Evolutionary conservation across 2,329 filamentous ascomycete genomes (phyloP).

Genomic region (Nemania sp.): DNA sequence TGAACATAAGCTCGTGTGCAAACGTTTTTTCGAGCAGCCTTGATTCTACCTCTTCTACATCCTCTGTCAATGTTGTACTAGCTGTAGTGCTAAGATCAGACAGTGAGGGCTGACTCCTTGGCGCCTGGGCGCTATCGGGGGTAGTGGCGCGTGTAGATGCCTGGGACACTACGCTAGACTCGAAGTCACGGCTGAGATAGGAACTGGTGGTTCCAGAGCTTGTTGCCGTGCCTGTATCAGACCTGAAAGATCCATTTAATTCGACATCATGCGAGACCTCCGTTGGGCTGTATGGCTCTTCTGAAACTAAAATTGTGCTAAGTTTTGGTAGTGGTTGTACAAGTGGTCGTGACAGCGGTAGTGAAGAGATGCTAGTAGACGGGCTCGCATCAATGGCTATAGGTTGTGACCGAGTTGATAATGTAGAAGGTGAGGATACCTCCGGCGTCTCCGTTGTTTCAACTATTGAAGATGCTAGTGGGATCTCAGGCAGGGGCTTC

Average conservation of each 20-base stretch:
- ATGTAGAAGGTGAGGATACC: constrained; percentile 52
- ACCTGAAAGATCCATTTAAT: constrained; percentile 65
- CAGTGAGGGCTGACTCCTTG: constrained; percentile 70
- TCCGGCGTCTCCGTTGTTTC: constrained; percentile 42
- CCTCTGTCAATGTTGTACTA: constrained; percentile 77
- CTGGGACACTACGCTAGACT: constrained; percentile 82
- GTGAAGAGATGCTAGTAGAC: constrained; percentile 60
- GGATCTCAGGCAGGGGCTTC: constrained; percentile 76
- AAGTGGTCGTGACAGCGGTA: constrained; percentile 61
- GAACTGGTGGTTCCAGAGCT: constrained; percentile 84
- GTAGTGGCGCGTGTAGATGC: constrained; percentile 90
- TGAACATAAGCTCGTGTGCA: constrained; percentile 90
- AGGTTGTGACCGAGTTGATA: constrained; percentile 57
- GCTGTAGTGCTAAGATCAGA: constrained; percentile 76
- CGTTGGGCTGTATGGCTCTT: constrained; percentile 64
- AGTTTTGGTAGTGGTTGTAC: constrained; percentile 70
- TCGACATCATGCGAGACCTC: constrained; percentile 63
- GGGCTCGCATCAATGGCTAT: constrained; percentile 55
- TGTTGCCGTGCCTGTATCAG: constrained; percentile 78
- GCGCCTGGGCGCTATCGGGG: constrained; percentile 72
- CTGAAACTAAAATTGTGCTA: constrained; percentile 61
- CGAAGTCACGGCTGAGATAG: constrained; percentile 83
- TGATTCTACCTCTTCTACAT: constrained; percentile 82
- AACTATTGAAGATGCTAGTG: constrained; percentile 51
- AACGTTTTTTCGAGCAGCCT: constrained; percentile 92